These are phyloP conservation scores for Aspergillus pseudotamarii DNA, from an alignment of 2,329 filamentous ascomycete genomes.

Conservation along the genomic window DNA sequence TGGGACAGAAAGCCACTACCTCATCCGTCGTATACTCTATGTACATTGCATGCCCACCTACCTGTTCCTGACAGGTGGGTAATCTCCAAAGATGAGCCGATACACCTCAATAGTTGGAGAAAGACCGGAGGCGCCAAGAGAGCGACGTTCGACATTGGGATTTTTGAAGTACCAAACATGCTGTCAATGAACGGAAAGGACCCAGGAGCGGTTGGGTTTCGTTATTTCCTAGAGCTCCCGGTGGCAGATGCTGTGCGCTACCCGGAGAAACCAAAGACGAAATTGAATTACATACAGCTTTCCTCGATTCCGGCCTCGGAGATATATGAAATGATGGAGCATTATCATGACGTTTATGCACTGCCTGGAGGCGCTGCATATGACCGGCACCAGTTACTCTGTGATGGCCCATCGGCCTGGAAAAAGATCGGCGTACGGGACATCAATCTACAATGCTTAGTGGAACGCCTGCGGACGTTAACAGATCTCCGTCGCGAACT, in stretches of 20 bases:
- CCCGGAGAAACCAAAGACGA: slow-evolving; percentile 22
- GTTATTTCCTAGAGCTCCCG: slow-evolving; percentile 51
- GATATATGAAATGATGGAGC: slow-evolving; percentile 38
- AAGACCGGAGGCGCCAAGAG: slow-evolving; percentile 32
- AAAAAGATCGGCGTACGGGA: slow-evolving; percentile 46
- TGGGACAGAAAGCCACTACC: slow-evolving; percentile 43
- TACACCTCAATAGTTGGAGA: slow-evolving; percentile 26
- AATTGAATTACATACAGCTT: slow-evolving; percentile 26
- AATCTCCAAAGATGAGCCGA: slow-evolving; percentile 31
- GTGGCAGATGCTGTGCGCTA: slow-evolving; percentile 41
- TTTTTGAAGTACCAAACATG: slow-evolving; percentile 55
- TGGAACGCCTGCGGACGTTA: slow-evolving; percentile 38
- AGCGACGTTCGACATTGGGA: slow-evolving; percentile 47
- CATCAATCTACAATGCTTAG: slow-evolving; percentile 35
- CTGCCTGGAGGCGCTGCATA: slow-evolving; percentile 32
- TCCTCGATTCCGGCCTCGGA: slow-evolving; percentile 31
- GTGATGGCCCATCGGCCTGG: slow-evolving; percentile 43
- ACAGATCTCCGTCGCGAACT: slow-evolving; percentile 38
- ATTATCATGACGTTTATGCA: slow-evolving; percentile 36
- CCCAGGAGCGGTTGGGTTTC: slow-evolving; percentile 50
- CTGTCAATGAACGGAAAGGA: slow-evolving; percentile 48
- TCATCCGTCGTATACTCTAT: slow-evolving; percentile 45
- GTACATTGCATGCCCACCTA: slow-evolving; percentile 49
- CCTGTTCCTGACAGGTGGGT: slow-evolving; percentile 43
- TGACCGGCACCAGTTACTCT: slow-evolving; percentile 40